phyloP scores from a whole-genome alignment of 768 basidiomycete species.

The Nevesoporus exiguus region DNA sequence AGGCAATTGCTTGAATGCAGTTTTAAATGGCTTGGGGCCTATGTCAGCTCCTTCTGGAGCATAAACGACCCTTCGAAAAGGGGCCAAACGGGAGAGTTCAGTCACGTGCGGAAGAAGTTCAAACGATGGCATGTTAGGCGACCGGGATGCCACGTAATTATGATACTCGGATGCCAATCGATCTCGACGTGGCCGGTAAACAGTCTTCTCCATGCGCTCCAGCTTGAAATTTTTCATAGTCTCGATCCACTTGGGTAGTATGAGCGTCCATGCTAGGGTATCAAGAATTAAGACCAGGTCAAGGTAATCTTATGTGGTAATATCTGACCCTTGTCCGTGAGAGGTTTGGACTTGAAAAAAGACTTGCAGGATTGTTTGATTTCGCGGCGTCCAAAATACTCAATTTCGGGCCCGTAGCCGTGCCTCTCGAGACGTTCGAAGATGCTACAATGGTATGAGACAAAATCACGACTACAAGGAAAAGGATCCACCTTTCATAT shows the following conservation, averaged over 20 bases:
- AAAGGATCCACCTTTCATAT: neutral
- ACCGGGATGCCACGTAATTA: neutral
- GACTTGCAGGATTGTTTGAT: neutral
- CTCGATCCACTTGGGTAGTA: neutral
- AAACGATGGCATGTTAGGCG: neutral
- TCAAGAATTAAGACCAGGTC: neutral
- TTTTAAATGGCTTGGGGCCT: neutral
- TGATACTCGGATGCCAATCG: neutral
- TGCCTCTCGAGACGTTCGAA: constrained; percentile 5
- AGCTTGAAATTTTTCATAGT: neutral
- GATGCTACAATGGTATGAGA: constrained; percentile 1
- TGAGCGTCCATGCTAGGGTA: neutral
- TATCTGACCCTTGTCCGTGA: constrained; percentile 8
- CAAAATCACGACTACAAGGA: neutral
- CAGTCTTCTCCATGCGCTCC: neutral
- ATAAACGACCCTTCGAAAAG: constrained; percentile 2
- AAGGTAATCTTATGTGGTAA: neutral
- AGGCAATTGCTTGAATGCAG: constrained; percentile 8
- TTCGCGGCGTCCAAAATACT: neutral
- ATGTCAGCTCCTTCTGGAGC: neutral
- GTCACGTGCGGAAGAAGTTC: neutral
- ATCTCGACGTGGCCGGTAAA: constrained; percentile 2
- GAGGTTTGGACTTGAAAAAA: constrained; percentile 8
- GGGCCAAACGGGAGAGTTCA: neutral
- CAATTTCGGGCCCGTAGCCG: constrained; percentile 8